Evolutionary conservation across 495 filamentous ascomycete genomes (phyloP), one percentile per base, ranked within the genome.

Genomic region (Aspergillus biplanus): DNA sequence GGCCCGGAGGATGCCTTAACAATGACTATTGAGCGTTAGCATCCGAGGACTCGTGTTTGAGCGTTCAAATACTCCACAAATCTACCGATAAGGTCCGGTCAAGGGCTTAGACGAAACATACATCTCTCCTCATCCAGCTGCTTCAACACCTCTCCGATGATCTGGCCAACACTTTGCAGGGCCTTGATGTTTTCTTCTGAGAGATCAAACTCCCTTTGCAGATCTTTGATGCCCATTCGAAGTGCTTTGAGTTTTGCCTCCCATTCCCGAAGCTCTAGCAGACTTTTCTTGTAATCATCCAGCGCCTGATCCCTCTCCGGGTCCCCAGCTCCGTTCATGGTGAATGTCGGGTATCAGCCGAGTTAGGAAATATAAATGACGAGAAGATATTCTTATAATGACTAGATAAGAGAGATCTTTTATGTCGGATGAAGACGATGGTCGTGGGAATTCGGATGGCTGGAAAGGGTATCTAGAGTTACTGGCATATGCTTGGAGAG

Each of bases 171-270:
- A 79, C 96, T 98, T 83, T 99, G 95, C 68, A 99, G 78, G 65
- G 95, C 95, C 83, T 99, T 99, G 83, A 99, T 98, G 81, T 98
- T 98, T 65, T 99, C 96, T 77, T 99, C 95, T 32, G 95, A 97
- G 58, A 93, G 87, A 75, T 98, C 93, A 69, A 93, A 98, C 63
- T 98, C 93, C 65, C 91, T 92, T 69, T 97, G 92, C 44, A 97
- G 76, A 55, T 89, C 92, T 80, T 97, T 98, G 76, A 99, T 97
- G 44, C 97, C 96, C 78, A 93, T 78, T 49, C 95, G 90, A 60
- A 99, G 76, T 7, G 87, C 85, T 78, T 97, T 98, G 50, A 99
- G 83, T 83, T 98, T 99, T 27, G 96, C 88, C 75, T 99, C 96
- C 91, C 92, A 97, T 83, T 99, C 96, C 77, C 95, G 88, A 59